Percentiles rank a stretch among this genome's conserved stretches.
phyloP scores from a whole-genome alignment of 805 yeast genomes.

The Monosporozyma siamensis region DNA sequence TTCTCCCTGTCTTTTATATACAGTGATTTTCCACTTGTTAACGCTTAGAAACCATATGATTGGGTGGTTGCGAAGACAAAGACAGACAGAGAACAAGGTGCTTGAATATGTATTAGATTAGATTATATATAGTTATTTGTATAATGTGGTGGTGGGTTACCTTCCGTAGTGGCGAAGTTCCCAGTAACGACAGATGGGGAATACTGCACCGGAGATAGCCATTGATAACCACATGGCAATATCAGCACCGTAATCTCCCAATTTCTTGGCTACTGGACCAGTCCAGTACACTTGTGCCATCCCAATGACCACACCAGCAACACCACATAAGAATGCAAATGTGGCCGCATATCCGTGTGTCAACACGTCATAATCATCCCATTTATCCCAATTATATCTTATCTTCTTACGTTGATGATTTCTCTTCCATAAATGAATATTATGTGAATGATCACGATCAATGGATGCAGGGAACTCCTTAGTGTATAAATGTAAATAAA shows the following conservation, averaged over 20 bases:
- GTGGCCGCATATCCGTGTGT: slow-evolving; percentile 70
- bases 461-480: slow-evolving; percentile 33
- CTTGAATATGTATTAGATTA: no score
- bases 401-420: slow-evolving; percentile 23
- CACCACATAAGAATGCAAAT: slow-evolving; percentile 56
- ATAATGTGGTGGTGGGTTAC: slow-evolving; percentile 13
- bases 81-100: no score
- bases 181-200: slow-evolving; percentile 54
- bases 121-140: no score
- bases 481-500: slow-evolving; percentile 35
- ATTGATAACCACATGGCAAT: slow-evolving; percentile 72
- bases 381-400: slow-evolving; percentile 61
- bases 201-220: slow-evolving; percentile 57
- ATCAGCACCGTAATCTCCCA: slow-evolving; percentile 70
- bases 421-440: slow-evolving; percentile 16
- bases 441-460: neutral
- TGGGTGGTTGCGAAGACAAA: no score
- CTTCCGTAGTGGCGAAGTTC: slow-evolving; percentile 53
- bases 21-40: no score
- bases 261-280: slow-evolving; percentile 59
- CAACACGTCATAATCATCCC: slow-evolving; percentile 54
- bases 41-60: no score
- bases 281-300: slow-evolving; percentile 81
- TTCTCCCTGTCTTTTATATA: no score
- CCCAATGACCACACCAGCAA: slow-evolving; percentile 75